A percentile compares a stretch with the other conserved stretches of the same genome.
Conservation (phyloP, 257 asterid species). For the Solanum verrucosum region DNA sequence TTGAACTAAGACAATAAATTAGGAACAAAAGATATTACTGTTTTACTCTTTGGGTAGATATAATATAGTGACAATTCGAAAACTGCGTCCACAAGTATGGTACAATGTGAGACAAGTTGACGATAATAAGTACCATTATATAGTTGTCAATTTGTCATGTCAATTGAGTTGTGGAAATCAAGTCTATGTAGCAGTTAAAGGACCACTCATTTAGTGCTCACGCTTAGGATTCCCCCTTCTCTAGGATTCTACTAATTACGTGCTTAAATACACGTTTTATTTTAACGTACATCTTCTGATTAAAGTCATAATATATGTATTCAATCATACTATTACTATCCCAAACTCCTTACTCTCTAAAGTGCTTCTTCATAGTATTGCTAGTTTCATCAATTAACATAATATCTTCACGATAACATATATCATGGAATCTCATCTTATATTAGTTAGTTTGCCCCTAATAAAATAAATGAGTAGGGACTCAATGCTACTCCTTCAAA, state of each 20-base stretch:
- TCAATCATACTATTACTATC: neutral
- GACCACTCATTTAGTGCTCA: neutral
- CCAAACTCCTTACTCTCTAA: neutral
- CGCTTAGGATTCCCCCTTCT: neutral
- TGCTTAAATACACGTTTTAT: neutral
- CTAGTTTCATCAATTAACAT: too few relatives aligned
- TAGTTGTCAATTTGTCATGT: neutral
- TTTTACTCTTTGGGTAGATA: neutral
- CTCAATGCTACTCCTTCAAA: neutral
- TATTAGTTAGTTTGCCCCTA: neutral
- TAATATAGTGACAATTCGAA: too few relatives aligned
- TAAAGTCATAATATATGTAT: neutral
- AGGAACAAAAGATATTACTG: neutral
- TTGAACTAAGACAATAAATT: neutral
- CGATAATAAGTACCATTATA: neutral
- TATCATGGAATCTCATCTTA: neutral
- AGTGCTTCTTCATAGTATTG: neutral
- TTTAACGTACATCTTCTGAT: accelerated
- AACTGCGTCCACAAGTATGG: neutral
- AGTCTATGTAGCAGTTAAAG: neutral
- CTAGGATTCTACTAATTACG: neutral
- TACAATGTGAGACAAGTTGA: neutral
- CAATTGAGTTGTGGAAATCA: neutral
- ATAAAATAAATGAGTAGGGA: neutral
- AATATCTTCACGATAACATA: too few relatives aligned